Conservation (phyloP, 495 filamentous ascomycete genomes). For the Staphylotrichum tortipilum region DNA sequence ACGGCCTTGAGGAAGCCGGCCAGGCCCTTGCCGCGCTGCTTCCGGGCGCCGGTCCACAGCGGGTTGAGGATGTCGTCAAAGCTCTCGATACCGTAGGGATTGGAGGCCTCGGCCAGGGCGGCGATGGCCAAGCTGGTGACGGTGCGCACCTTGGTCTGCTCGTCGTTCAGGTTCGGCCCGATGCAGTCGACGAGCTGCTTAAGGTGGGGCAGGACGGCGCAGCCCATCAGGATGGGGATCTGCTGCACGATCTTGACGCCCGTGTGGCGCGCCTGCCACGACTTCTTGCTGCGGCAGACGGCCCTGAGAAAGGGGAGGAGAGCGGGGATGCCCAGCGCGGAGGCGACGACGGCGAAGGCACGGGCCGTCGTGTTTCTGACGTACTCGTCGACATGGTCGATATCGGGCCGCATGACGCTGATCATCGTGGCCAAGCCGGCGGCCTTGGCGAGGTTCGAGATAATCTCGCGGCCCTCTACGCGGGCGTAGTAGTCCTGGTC, state of each 20-base stretch:
- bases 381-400: conserved; percentile 97
- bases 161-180: conserved; percentile 88
- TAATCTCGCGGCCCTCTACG: conserved; percentile 96
- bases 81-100: conserved; percentile 97
- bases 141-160: conserved; percentile 94
- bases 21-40: conserved; percentile 92
- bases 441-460: conserved; percentile 93
- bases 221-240: conserved; percentile 99
- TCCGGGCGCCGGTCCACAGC: conserved; percentile 89
- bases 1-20: conserved; percentile 96
- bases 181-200: conserved; percentile 97
- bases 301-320: conserved; percentile 91
- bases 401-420: conserved; percentile 96
- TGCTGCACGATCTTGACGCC: conserved; percentile 99
- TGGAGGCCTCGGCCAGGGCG: conserved; percentile 90
- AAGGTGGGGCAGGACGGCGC: conserved; percentile 90
- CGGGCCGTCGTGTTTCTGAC: conserved; percentile 98
- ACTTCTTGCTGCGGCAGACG: conserved; percentile 95
- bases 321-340: conserved; percentile 90
- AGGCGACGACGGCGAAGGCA: conserved; percentile 96
- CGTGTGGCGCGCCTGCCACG: conserved; percentile 98
- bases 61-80: conserved; percentile 97
- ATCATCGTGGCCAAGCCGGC: conserved; percentile 99
- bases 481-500: conserved; percentile 99
- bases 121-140: conserved; percentile 93